phyloP scores from a whole-genome alignment of 345 rosid species.

The Rhodamnia rubescens region DNA sequence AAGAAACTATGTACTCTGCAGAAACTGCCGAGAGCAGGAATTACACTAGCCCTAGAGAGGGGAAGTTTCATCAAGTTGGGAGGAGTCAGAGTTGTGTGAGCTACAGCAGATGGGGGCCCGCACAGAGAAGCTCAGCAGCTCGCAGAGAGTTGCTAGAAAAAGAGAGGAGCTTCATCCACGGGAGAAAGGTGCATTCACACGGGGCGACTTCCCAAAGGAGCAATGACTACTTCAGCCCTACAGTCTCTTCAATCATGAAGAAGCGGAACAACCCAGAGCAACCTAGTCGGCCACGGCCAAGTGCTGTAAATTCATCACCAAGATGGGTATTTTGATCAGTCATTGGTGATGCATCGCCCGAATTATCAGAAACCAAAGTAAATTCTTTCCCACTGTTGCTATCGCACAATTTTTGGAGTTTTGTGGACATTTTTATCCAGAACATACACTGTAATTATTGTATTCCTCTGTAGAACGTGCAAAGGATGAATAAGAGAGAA shows the following conservation, averaged over 20 bases:
- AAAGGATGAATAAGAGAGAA: neutral
- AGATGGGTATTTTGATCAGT: slow-evolving; percentile 67
- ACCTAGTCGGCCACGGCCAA: slow-evolving; percentile 28
- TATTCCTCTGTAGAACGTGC: neutral
- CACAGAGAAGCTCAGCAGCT: slow-evolving; percentile 32
- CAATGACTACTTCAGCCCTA: slow-evolving; percentile 82
- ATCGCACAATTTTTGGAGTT: neutral
- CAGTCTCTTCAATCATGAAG: slow-evolving; percentile 89
- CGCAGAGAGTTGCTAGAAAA: slow-evolving; percentile 50
- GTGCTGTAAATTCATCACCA: slow-evolving; percentile 57
- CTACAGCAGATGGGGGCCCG: slow-evolving; percentile 66
- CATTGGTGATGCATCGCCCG: neutral
- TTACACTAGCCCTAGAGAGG: slow-evolving; percentile 69
- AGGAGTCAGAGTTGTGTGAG: slow-evolving; percentile 90
- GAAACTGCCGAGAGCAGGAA: slow-evolving; percentile 97
- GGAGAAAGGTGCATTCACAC: slow-evolving; percentile 59
- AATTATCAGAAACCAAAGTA: neutral
- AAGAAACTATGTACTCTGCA: slow-evolving; percentile 95
- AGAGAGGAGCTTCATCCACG: slow-evolving; percentile 71
- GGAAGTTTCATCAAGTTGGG: slow-evolving; percentile 53
- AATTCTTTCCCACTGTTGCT: neutral
- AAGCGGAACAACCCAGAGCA: slow-evolving; percentile 50
- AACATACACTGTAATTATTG: neutral
- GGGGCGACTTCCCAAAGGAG: slow-evolving; percentile 88
- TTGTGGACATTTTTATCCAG: neutral